These are phyloP conservation scores for Taphrina wiesneri DNA, from an alignment of 1,139 yeast species.

Conservation along the genomic window DNA sequence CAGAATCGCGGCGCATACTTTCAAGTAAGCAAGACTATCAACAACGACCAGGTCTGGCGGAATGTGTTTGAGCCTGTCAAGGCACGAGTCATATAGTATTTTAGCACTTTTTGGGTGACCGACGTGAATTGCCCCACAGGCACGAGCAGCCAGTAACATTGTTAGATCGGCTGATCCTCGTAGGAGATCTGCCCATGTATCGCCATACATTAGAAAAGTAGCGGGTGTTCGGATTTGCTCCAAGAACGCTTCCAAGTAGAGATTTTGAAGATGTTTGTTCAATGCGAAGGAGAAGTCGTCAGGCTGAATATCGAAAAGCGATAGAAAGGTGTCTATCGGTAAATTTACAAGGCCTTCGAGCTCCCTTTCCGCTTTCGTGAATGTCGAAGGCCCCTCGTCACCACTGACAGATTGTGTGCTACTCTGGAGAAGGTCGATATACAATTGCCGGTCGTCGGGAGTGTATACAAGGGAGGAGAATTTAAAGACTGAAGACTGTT, in stretches of 20 bases:
- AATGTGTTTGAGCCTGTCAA: background rate
- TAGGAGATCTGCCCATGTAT: background rate
- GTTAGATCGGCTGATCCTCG: background rate
- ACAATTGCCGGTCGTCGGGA: background rate
- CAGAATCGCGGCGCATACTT: background rate
- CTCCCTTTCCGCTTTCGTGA: background rate
- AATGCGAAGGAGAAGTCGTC: background rate
- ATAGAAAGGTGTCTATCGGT: background rate
- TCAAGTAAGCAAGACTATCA: background rate
- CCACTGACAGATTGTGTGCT: background rate
- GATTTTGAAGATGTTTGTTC: background rate
- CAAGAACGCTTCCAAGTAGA: background rate
- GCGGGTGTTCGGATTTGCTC: background rate
- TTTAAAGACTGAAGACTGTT: background rate
- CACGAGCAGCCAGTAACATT: background rate
- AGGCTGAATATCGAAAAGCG: background rate
- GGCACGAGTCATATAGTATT: background rate
- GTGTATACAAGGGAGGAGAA: background rate
- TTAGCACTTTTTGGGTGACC: background rate
- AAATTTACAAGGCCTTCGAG: background rate
- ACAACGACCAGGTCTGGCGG: background rate
- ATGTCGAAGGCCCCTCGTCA: background rate
- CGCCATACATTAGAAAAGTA: background rate
- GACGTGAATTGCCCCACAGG: background rate
- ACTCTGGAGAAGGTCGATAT: background rate